Base-by-base conservation (phyloP, 768 basidiomycete genomes). In the Mycena rosella region DNA sequence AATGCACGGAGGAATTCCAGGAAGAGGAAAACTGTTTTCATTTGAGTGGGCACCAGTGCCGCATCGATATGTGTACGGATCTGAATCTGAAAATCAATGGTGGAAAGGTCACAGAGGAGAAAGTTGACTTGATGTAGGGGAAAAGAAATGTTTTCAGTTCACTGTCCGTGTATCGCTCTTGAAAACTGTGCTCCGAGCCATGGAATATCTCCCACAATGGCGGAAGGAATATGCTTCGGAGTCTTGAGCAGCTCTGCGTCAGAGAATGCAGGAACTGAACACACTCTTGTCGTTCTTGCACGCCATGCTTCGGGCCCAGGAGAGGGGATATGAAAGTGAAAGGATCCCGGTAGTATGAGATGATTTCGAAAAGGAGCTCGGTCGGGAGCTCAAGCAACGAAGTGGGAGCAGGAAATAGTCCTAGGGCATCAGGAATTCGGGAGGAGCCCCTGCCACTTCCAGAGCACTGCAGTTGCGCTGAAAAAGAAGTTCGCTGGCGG, bases 21-120 rank as follows among this genome's bases (percentile, higher is more conserved):
- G 4, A 66, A 44, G 34, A 47, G 52, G 52, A 66, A 60, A 14
- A 66, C 29, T 2, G 42, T 3, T 48, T 60, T 20, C 30, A 45
- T 66, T 15, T 8, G 7, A 17, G 10, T 15, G 13, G 13, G 13
- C 18, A 45, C 51, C 64, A 65, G 8, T 10, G 0, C 18, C 14
- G 22, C 32, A 60, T 45, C n/a, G 65, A 66, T 8, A 66, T 14
- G 42, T 66, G 65, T n/a, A 66, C 49, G 15, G 63, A 58, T 40
- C 62, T 63, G 27, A n/a, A 13, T 3, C 8, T 17, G 45, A 0
- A n/a, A 2, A 30, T 29, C 13, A 52, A 40, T 5, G 1, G 13
- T 40, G 22, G 4, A 42, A 26, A 2, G 27, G 18, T 20, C 14
- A 30, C 9, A 18, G 4, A 42, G 10, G 15, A 40, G 48, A 11